phyloP scores from a whole-genome alignment of 495 filamentous ascomycete genomes.

The Penicillium cinerascens region DNA sequence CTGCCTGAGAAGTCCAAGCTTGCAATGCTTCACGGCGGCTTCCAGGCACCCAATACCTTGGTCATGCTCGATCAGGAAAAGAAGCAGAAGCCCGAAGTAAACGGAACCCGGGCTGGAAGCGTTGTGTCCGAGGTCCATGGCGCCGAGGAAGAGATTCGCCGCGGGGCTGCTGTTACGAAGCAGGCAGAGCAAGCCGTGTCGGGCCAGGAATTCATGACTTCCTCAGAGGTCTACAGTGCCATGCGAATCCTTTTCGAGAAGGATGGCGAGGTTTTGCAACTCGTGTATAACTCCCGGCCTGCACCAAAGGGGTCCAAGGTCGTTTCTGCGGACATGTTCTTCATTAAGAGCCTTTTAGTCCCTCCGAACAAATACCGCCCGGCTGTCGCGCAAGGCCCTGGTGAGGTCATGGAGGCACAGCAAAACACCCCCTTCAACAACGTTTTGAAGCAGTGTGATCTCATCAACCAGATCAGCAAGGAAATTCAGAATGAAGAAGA shows the following conservation, averaged over 20 bases:
- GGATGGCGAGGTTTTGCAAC: conserved; percentile 72
- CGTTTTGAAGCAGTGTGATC: conserved; percentile 67
- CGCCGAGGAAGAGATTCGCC: conserved; percentile 68
- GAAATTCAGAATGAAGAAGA: conserved; percentile 56
- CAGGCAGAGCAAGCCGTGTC: conserved; percentile 27
- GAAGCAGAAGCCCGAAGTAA: conserved; percentile 30
- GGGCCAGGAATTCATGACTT: conserved; percentile 65
- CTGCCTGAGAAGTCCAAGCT: conserved; percentile 65
- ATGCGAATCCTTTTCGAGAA: conserved; percentile 79
- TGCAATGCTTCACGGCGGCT: conserved; percentile 67
- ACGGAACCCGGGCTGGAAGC: conserved; percentile 27
- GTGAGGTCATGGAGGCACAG: conserved; percentile 74
- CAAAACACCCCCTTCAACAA: conserved; percentile 81
- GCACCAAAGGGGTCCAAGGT: conserved; percentile 42
- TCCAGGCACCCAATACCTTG: conserved; percentile 62
- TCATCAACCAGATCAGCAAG: conserved; percentile 70
- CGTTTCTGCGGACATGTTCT: conserved; percentile 84
- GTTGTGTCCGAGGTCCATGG: conserved; percentile 39
- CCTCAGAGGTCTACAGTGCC: conserved; percentile 71
- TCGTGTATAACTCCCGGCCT: conserved; percentile 78
- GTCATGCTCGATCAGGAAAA: conserved; percentile 43
- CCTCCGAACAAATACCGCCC: conserved; percentile 93
- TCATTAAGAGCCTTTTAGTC: conserved; percentile 77
- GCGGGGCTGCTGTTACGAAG: conserved; percentile 37
- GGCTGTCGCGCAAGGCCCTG: conserved; percentile 72